These are phyloP conservation scores for Zygosaccharomyces pseudobailii DNA, from an alignment of 1,139 yeast genomes.

Conservation along the genomic window DNA sequence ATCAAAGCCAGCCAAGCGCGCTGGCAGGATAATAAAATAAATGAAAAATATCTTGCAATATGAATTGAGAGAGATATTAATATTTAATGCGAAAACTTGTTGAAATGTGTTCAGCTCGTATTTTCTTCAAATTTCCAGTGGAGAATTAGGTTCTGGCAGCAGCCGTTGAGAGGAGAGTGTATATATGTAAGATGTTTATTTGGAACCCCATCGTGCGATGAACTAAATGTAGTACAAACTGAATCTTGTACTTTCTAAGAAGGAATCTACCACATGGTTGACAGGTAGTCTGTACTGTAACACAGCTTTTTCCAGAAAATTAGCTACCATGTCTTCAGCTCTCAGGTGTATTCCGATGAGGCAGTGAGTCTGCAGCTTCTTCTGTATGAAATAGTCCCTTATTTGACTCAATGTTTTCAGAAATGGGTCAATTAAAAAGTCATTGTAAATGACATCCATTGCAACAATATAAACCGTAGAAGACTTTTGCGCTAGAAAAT, in stretches of 20 bases:
- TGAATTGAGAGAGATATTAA: no score
- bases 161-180: no score
- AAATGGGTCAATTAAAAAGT: conserved; percentile 30
- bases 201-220: not conserved
- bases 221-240: conserved; percentile 20
- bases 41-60: no score
- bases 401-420: conserved; percentile 23
- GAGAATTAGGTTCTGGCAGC: no score
- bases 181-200: no score
- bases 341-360: conserved; percentile 32
- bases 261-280: conserved; percentile 13
- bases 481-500: conserved; percentile 6
- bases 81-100: no score
- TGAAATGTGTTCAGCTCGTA: no score
- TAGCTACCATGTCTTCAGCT: conserved; percentile 27
- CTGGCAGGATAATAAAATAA: no score
- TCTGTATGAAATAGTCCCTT: conserved; percentile 7
- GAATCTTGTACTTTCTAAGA: conserved; percentile 22
- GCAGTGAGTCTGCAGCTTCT: conserved; percentile 8
- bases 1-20: not conserved
- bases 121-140: no score
- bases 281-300: conserved; percentile 19
- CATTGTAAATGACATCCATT: conserved; percentile 35
- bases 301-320: conserved; percentile 29
- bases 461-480: conserved; percentile 24